Evolutionary conservation across 2,329 filamentous ascomycete genomes (phyloP), one percentile per base, ranked within the genome.

Genomic region (Neospermospora avenae): DNA sequence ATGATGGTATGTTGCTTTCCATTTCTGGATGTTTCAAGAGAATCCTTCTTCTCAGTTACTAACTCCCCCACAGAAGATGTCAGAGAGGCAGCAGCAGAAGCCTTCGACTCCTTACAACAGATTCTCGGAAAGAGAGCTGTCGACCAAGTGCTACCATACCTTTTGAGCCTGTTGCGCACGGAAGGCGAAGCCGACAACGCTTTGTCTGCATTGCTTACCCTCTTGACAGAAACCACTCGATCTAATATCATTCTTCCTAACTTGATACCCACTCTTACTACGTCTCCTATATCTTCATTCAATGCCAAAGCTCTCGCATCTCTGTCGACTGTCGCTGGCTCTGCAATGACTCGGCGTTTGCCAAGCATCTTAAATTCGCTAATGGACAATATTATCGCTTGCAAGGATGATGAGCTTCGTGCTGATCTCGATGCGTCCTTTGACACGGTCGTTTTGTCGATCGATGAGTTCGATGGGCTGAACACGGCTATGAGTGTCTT

Each of bases 201-300:
- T 10, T 81, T 99, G 20, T 90, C 92, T 55, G 96, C 95, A 44
- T 86, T 99, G 45, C 84, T 99, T 64, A 99, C 95, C 0, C 83
- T 99, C 22, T 87, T 99, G 64, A 98, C 93, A 0, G 95, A 99
- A 74, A 87, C 91, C 16, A 95, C 91, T 7, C 85, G 95, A 65
- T 96, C 93, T 22, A 99, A 97, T 74, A 93, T 96, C 68, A 99
- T 99, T 69, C 79, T 99, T 60, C 96, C 95, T 20, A 97, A 96
- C 74, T 87, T 99, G 58, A 91, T 99, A 62, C 95, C 96, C 0
- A 98, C 93, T 2, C 83, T 99, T 34, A 90, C 96, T 61, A 88
- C 90, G 8, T 87, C 91, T 57, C 95, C 95, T 1, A 96, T 99
- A 68, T 90, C 92, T 28, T 85, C 88, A 0, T 99, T 99, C 82